Conservation (phyloP, 139 green algal genomes). For the Choricystis sp. region DNA sequence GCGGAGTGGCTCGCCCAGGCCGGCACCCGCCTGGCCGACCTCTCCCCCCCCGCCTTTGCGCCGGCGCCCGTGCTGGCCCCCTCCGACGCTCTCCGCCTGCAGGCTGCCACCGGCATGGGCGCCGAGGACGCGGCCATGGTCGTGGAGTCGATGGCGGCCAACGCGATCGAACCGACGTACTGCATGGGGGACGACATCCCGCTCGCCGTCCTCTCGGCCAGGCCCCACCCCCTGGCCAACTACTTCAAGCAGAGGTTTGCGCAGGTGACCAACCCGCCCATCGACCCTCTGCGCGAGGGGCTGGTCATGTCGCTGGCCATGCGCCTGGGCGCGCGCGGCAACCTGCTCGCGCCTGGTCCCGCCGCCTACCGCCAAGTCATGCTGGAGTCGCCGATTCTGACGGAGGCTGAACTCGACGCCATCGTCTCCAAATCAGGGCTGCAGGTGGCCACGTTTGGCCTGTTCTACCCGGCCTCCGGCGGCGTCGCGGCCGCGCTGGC, state of each 20-base stretch:
- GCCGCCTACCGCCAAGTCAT: constrained; percentile 39
- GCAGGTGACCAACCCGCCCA: constrained; percentile 98
- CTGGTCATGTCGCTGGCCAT: constrained; percentile 97
- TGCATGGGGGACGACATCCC: constrained; percentile 99
- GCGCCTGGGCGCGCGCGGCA: constrained; percentile 81
- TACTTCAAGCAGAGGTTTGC: constrained; percentile 99
- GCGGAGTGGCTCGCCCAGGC: constrained; percentile 58
- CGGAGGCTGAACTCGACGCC: constrained; percentile 72
- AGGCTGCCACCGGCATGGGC: constrained; percentile 48
- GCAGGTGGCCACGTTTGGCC: constrained; percentile 39
- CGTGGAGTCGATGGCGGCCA: constrained; percentile 86
- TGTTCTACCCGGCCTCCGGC: constrained; percentile 8
- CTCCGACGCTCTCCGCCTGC: constrained; percentile 37
- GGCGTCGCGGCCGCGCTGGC: constrained; percentile 38
- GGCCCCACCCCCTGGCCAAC: constrained; percentile 82
- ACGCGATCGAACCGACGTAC: constrained; percentile 88
- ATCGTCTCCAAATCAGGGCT: constrained; percentile 39
- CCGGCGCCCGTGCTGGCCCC: constrained; percentile 30
- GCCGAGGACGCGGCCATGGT: constrained; percentile 91
- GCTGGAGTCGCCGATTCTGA: constrained; percentile 74
- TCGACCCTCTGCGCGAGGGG: constrained; percentile 95
- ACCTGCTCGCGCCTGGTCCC: constrained; percentile 74
- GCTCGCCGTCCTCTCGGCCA: constrained; percentile 77
- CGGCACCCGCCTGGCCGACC: constrained; percentile 29
- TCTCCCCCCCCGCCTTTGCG: constrained; percentile 22